These are phyloP conservation scores for Penicillium sp. DNA, from an alignment of 2,329 filamentous ascomycete species.

Conservation along the genomic window DNA sequence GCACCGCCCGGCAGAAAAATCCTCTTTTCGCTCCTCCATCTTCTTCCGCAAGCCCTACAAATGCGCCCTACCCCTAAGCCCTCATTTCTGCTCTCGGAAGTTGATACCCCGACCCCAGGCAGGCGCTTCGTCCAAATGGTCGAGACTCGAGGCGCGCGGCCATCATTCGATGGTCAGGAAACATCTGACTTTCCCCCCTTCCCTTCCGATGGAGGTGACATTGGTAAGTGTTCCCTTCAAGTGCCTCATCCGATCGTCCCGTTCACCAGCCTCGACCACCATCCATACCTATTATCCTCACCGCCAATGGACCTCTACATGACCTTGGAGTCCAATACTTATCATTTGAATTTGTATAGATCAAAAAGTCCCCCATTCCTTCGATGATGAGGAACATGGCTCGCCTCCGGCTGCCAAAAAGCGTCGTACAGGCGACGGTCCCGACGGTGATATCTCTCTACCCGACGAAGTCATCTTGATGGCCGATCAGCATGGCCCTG, in stretches of 20 bases:
- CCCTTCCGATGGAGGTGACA: constrained; percentile 25
- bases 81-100: constrained; percentile 48
- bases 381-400: constrained; percentile 31
- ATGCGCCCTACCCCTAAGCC: constrained; percentile 48
- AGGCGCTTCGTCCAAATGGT: constrained; percentile 30
- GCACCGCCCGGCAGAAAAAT: constrained; percentile 18
- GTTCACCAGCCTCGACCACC: constrained; percentile 3
- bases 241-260: constrained; percentile 3
- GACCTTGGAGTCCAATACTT: not conserved
- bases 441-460: constrained; percentile 22
- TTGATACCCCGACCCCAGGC: constrained; percentile 23
- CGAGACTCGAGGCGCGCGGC: constrained; percentile 26
- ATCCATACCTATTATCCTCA: not conserved
- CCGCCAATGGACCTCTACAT: constrained; percentile 1
- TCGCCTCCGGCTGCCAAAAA: constrained; percentile 40
- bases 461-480: constrained; percentile 17
- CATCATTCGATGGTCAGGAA: constrained; percentile 29
- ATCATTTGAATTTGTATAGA: constrained; percentile 9
- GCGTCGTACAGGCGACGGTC: constrained; percentile 35
- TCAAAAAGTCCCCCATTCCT: constrained; percentile 30
- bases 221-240: constrained; percentile 30
- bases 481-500: constrained; percentile 25
- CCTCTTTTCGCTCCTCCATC: constrained; percentile 18
- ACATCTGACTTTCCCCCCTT: constrained; percentile 30
- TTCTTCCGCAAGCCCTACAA: constrained; percentile 39